Evolutionary conservation across 1,139 yeast species (phyloP), one percentile per base, ranked within the genome.

Genomic region (Blastobotrys persicus): DNA sequence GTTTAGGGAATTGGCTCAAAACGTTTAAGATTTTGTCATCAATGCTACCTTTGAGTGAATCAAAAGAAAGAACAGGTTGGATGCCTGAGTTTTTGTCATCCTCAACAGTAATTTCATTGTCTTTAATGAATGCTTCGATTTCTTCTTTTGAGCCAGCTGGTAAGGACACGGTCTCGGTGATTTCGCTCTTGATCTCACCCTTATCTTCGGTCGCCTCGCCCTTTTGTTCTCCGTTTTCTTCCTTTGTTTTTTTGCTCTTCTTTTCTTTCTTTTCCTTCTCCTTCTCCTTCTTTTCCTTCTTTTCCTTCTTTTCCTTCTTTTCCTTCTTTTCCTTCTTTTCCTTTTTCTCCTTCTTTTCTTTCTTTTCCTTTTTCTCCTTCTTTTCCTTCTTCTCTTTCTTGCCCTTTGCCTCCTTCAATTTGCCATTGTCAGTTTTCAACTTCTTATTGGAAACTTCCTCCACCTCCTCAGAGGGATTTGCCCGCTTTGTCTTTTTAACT

Each of bases 41-140:
- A 47, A 91, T 76, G 2, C 68, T 56, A 31, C 92, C 74, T 46
- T 85, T 81, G 42, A 23, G 28, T 23, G 9, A 5, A 9, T 76
- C 74, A 60, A 92, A 91, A 2, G 82, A 69, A 47, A 91, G 69
- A 20, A 84, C 70, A n/a, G 98, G 98, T 56, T 83, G 76, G 50
- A 85, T 68, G 6, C 73, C 65, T 6, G 65, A 55, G 42, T 66
- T 65, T 23, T 51, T 48, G 20, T 88, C 83, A 63, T 88, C 95
- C 57, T 88, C 95, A 49, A 91, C 79, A 12, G 85, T 77, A 46
- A 89, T 92, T 58, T 86, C 92, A 67, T 91, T 88, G 31, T 78
- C 80, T 50, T 75, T 67, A 56, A 83, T 74, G 65, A 87, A 92
- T 11, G 71, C 69, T 45, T 80, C 85, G 50, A 86, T 71, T 5